phyloP scores from a whole-genome alignment of 2,329 filamentous ascomycete species.

The Ophiobolus disseminans region DNA sequence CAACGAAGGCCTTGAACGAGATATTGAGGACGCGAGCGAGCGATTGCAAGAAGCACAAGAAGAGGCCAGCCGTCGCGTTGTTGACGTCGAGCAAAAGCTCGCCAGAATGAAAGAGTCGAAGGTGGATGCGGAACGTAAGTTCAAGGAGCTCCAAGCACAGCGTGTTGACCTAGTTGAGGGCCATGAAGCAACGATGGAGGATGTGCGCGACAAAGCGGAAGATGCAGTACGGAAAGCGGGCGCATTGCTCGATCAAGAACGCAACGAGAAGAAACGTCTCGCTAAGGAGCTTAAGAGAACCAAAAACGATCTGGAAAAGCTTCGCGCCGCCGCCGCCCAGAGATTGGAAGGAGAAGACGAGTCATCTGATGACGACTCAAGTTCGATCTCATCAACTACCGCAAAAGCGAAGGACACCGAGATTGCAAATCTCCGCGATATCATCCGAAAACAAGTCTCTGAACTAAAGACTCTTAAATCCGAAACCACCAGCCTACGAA shows the following conservation, averaged over 20 bases:
- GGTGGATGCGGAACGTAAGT: slow-evolving; percentile 29
- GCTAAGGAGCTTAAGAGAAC: slow-evolving; percentile 34
- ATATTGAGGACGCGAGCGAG: slow-evolving; percentile 36
- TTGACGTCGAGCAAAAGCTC: slow-evolving; percentile 40
- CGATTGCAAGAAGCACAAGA: slow-evolving; percentile 30
- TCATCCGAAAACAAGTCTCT: slow-evolving; percentile 35
- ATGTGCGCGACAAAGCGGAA: slow-evolving; percentile 44
- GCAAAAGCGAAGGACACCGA: slow-evolving; percentile 32
- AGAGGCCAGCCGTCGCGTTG: slow-evolving; percentile 38
- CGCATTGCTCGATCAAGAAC: slow-evolving; percentile 41
- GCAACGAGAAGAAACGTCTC: slow-evolving; percentile 39
- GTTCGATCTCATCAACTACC: slow-evolving; percentile 11
- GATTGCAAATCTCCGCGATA: slow-evolving; percentile 33
- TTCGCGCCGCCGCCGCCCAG: slow-evolving; percentile 21
- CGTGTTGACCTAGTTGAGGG: slow-evolving; percentile 36
- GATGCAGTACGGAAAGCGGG: slow-evolving; percentile 45
- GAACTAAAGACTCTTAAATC: slow-evolving; percentile 34
- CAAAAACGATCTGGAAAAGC: slow-evolving; percentile 28
- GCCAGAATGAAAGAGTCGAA: slow-evolving; percentile 37
- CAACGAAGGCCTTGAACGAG: slow-evolving; percentile 32
- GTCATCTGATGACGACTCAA: slow-evolving; percentile 18
- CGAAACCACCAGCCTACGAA: slow-evolving; percentile 23
- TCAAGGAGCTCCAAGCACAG: slow-evolving; percentile 36
- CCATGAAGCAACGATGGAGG: slow-evolving; percentile 34
- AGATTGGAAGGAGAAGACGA: slow-evolving; percentile 18